These are phyloP conservation scores for Annulohypoxylon maeteangense DNA, from an alignment of 495 filamentous ascomycete species.

Conservation along the genomic window DNA sequence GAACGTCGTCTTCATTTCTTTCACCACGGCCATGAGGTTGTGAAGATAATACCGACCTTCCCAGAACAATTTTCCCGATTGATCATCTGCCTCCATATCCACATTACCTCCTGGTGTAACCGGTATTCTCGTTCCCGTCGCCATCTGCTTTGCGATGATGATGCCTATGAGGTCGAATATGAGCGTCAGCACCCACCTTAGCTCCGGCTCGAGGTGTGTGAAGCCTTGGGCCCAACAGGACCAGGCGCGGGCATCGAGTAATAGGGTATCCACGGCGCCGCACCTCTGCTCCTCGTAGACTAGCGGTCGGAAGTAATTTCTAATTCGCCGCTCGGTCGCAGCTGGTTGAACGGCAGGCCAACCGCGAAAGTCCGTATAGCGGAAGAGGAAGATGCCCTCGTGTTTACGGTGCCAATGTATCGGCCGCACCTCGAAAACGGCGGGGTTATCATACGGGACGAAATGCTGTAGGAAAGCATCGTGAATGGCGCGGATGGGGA, in stretches of 20 bases:
- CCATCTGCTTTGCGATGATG: slow-evolving; percentile 26
- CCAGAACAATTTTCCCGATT: slow-evolving; percentile 19
- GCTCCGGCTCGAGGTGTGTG: slow-evolving; percentile 30
- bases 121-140: background rate
- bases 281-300: background rate
- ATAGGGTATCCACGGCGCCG: slow-evolving; percentile 6
- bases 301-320: slow-evolving; percentile 23
- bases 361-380: slow-evolving; percentile 38
- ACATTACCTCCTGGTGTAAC: background rate
- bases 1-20: slow-evolving; percentile 27
- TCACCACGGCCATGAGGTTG: slow-evolving; percentile 24
- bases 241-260: slow-evolving; percentile 33
- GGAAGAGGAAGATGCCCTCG: slow-evolving; percentile 31
- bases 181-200: slow-evolving; percentile 39
- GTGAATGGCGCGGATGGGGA: slow-evolving; percentile 21
- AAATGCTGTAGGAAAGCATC: slow-evolving; percentile 7
- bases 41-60: slow-evolving; percentile 33
- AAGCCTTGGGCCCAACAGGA: slow-evolving; percentile 39
- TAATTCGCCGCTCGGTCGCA: slow-evolving; percentile 14
- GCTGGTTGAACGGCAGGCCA: slow-evolving; percentile 35
- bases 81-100: background rate
- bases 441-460: slow-evolving; percentile 42
- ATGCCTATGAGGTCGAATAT: slow-evolving; percentile 32
- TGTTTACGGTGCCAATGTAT: slow-evolving; percentile 17
- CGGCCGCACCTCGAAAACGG: slow-evolving; percentile 34